These are phyloP conservation scores for Thamnidium elegans DNA, from an alignment of 192 early-diverging fungal species.

Conservation along the genomic window DNA sequence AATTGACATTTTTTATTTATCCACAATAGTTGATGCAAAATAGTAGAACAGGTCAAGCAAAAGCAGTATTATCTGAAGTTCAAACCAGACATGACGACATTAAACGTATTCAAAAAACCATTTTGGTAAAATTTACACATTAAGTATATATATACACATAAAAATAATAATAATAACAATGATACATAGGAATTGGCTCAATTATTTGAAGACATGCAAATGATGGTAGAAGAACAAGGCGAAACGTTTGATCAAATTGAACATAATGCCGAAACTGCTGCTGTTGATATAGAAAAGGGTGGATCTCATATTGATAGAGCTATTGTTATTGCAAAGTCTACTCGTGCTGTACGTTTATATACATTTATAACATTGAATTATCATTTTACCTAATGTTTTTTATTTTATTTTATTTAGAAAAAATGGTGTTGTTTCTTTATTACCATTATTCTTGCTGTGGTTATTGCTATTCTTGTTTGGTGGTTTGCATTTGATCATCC, in stretches of 20 bases:
- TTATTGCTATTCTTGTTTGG: constrained; percentile 43
- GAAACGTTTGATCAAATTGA: constrained; percentile 70
- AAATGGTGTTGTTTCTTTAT: constrained; percentile 43
- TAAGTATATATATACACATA: neutral
- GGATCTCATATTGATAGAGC: constrained; percentile 22
- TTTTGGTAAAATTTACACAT: constrained; percentile 55
- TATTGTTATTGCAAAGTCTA: constrained; percentile 30
- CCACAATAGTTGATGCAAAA: constrained; percentile 58
- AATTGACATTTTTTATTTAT: neutral
- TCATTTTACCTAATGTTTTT: neutral
- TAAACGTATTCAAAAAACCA: constrained; percentile 80
- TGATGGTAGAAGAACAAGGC: constrained; percentile 76
- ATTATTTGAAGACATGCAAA: constrained; percentile 85
- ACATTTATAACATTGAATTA: neutral
- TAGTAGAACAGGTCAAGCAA: constrained; percentile 70
- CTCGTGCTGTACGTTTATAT: constrained; percentile 23
- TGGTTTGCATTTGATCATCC: constrained; percentile 38
- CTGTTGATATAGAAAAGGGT: constrained; percentile 28
- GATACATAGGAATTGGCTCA: constrained; percentile 72
- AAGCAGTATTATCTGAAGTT: constrained; percentile 74
- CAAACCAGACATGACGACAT: constrained; percentile 84
- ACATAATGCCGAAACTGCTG: constrained; percentile 42
- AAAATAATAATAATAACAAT: neutral
- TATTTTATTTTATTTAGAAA: constrained; percentile 26
- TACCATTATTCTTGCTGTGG: constrained; percentile 25